These are phyloP conservation scores for Meyerozyma elateridarum DNA, from an alignment of 1,139 yeast genomes.

Conservation along the genomic window DNA sequence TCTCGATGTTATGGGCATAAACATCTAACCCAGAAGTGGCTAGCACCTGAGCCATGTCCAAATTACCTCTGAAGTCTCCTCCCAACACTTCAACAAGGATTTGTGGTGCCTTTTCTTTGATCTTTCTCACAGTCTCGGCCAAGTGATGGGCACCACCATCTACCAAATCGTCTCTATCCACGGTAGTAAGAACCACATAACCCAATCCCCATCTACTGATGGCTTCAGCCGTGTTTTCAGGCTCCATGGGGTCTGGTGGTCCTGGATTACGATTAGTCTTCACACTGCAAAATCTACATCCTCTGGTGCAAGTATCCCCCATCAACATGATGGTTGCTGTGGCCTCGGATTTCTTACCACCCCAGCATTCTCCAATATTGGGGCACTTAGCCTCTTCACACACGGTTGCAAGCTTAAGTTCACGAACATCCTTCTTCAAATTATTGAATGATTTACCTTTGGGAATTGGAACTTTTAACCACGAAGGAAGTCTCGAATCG, in stretches of 20 bases:
- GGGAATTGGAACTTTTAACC: slow-evolving; percentile 96
- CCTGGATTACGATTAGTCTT: slow-evolving; percentile 87
- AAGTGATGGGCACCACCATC: slow-evolving; percentile 96
- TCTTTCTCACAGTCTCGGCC: slow-evolving; percentile 78
- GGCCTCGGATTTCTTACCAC: slow-evolving; percentile 93
- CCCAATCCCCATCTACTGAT: slow-evolving; percentile 98
- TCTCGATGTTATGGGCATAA: slow-evolving; percentile 94
- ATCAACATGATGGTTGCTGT: slow-evolving; percentile 98
- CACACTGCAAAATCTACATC: slow-evolving; percentile 96
- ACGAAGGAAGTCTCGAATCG: slow-evolving; percentile 73
- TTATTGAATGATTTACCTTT: slow-evolving; percentile 80
- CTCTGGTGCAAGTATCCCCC: slow-evolving; percentile 98
- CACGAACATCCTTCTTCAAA: slow-evolving; percentile 81
- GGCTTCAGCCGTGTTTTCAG: slow-evolving; percentile 97
- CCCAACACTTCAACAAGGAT: slow-evolving; percentile 89
- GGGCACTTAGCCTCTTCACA: slow-evolving; percentile 99
- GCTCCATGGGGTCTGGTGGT: slow-evolving; percentile 92
- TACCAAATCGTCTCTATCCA: slow-evolving; percentile 88
- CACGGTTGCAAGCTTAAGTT: slow-evolving; percentile 85
- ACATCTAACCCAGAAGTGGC: slow-evolving; percentile 91
- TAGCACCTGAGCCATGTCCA: slow-evolving; percentile 72
- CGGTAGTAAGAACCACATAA: slow-evolving; percentile 94
- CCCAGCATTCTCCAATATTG: slow-evolving; percentile 99
- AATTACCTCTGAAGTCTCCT: slow-evolving; percentile 93
- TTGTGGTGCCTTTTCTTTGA: slow-evolving; percentile 85